Evolutionary conservation across 2,329 filamentous ascomycete genomes (phyloP).

Genomic region (Lomentospora prolificans): DNA sequence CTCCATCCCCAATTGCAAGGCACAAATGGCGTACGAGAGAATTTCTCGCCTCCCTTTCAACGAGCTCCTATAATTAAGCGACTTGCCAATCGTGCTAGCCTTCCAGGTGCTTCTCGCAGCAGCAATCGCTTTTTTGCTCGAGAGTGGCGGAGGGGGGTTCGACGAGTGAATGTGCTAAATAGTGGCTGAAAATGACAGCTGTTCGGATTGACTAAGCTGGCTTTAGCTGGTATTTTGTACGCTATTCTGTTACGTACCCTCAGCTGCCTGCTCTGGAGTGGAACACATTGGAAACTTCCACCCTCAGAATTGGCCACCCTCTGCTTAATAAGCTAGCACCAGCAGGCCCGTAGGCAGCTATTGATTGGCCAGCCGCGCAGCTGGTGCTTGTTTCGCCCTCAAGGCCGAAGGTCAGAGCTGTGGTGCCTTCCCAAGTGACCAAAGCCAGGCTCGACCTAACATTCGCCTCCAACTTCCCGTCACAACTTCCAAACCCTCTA

Average conservation of each 20-base stretch:
- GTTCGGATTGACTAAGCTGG: not conserved
- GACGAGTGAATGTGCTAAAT: not conserved
- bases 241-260: constrained; percentile 5
- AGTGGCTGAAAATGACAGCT: not conserved
- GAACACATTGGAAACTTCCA: constrained; percentile 9
- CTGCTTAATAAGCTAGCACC: not conserved
- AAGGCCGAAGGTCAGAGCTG: constrained; percentile 4
- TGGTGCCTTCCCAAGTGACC: constrained; percentile 1
- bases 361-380: constrained; percentile 6
- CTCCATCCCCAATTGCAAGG: no score
- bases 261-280: constrained; percentile 3
- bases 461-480: not conserved
- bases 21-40: no score
- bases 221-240: no score
- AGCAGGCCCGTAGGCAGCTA: not conserved
- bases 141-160: no score
- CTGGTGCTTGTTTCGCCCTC: constrained; percentile 5
- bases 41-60: no score
- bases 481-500: not conserved
- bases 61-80: no score
- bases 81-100: no score
- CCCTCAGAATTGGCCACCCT: constrained; percentile 4
- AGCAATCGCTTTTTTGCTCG: no score
- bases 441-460: not conserved
- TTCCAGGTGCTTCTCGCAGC: no score